Evolutionary conservation across 495 filamentous ascomycete species (phyloP), one percentile per base, ranked within the genome.

Genomic region (Penicillium herquei): DNA sequence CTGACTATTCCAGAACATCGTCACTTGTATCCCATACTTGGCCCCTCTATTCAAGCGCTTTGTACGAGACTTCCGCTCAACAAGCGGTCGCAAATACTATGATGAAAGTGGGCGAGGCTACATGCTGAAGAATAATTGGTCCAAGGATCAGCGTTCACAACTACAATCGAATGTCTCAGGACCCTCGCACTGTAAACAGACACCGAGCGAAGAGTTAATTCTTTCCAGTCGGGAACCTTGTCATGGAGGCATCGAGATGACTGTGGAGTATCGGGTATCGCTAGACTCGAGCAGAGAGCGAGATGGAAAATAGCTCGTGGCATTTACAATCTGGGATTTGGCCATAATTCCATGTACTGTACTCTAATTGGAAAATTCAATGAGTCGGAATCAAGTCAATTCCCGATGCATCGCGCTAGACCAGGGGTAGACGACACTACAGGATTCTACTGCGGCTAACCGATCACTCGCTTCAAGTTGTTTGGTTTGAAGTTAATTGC

Each of bases 141-240:
- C 67, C 14, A 72, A 67, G 46, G 63, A 72, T 45, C 51, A 59
- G 44, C 56, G 63, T 46, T 57, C 68, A 4, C 60, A 71, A 44
- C 49, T 68, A 37, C 58, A 64, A 49, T 69, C 68, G 39, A 57
- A 63, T 42, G 68, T 61, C 39, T 71, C 69, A 8, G 61, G 56
- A 0, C 62, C 63, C 8, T 43, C 53, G 3, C 42, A 62, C 6
- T 63, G 59, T 0, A 67, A 61, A 48, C 65, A 62, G 32, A 71
- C 62, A 13, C 65, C 67, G 13, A 79, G 76, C 51, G 76, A 78
- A 56, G 76, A 79, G 50, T 67, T 77, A n/a, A 78, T 79, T 46
- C 60, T 79, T 39, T 46, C 57, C 0, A 64, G 58, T 46, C 50
- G 54, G 11, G 64, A 65, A 43, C 67, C 56, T 0, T 47, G 51